phyloP scores from a whole-genome alignment of 2,329 filamentous ascomycete species.

The Camptophora hylomeconis region DNA sequence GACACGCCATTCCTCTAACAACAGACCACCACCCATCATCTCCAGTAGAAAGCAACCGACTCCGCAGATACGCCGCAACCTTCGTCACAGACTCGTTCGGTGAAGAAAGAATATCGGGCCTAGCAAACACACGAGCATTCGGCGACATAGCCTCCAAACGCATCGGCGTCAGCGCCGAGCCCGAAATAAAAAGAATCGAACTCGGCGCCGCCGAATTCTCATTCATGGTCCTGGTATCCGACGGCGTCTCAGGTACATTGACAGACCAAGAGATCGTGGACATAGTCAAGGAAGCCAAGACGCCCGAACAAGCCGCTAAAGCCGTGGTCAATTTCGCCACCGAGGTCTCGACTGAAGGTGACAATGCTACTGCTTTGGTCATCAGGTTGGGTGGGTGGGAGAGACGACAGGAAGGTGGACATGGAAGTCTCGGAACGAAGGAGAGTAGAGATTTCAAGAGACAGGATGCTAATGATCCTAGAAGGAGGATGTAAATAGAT shows the following conservation, averaged over 20 bases:
- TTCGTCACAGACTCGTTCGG: constrained; percentile 95
- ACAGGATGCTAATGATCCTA: constrained; percentile 68
- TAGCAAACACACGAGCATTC: constrained; percentile 89
- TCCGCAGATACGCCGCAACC: constrained; percentile 72
- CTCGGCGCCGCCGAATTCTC: constrained; percentile 72
- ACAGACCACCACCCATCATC: constrained; percentile 87
- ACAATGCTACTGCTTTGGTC: constrained; percentile 53
- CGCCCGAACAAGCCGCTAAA: constrained; percentile 70
- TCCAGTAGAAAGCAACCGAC: constrained; percentile 66
- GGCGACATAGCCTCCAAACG: constrained; percentile 87
- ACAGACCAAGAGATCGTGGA: constrained; percentile 87
- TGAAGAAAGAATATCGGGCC: constrained; percentile 83
- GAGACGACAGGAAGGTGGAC: constrained; percentile 58
- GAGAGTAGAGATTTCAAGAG: constrained; percentile 77
- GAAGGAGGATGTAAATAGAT: constrained; percentile 57
- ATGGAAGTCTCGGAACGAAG: constrained; percentile 81
- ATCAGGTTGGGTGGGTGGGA: constrained; percentile 54
- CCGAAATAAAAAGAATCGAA: constrained; percentile 69
- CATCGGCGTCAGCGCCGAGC: constrained; percentile 86
- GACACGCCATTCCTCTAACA: constrained; percentile 66
- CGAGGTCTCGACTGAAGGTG: constrained; percentile 57
- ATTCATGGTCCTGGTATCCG: constrained; percentile 77
- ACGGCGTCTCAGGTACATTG: constrained; percentile 77
- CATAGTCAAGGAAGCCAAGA: constrained; percentile 77
- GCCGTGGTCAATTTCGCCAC: constrained; percentile 78